A percentile compares a stretch with the other conserved stretches of the same genome.
phyloP scores from a whole-genome alignment of 2,329 filamentous ascomycete genomes.

The Sphaerulina vaccinii region DNA sequence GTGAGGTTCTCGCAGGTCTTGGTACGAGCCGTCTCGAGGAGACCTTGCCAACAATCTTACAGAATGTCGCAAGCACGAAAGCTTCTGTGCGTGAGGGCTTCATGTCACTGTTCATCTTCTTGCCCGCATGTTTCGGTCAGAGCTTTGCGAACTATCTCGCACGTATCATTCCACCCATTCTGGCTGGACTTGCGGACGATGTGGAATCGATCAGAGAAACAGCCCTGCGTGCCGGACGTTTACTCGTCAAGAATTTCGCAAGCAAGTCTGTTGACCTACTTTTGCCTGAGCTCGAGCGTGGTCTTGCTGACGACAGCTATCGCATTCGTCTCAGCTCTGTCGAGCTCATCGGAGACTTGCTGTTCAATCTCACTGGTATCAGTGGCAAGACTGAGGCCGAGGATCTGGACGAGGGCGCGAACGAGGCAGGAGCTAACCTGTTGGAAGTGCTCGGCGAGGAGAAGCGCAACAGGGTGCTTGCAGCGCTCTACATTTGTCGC shows the following conservation, averaged over 20 bases:
- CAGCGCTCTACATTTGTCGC: slow-evolving; percentile 95
- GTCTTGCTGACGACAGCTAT: slow-evolving; percentile 95
- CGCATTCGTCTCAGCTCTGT: slow-evolving; percentile 98
- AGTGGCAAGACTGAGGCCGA: slow-evolving; percentile 74
- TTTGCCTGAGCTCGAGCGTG: slow-evolving; percentile 90
- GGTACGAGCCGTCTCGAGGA: slow-evolving; percentile 92
- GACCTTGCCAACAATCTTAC: slow-evolving; percentile 90
- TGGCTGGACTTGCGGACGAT: slow-evolving; percentile 91
- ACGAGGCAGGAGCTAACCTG: slow-evolving; percentile 88
- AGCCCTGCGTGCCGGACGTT: slow-evolving; percentile 85
- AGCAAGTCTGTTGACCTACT: slow-evolving; percentile 91
- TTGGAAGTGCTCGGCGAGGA: slow-evolving; percentile 93
- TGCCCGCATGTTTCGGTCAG: slow-evolving; percentile 98
- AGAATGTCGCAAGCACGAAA: slow-evolving; percentile 92
- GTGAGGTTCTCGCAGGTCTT: slow-evolving; percentile 91
- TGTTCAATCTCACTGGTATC: slow-evolving; percentile 97
- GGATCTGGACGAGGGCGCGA: slow-evolving; percentile 75
- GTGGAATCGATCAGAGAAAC: slow-evolving; percentile 95
- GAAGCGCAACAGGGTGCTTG: slow-evolving; percentile 93
- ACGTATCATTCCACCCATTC: slow-evolving; percentile 91
- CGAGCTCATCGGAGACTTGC: slow-evolving; percentile 89
- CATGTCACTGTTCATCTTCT: slow-evolving; percentile 99
- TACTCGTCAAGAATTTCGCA: slow-evolving; percentile 98
- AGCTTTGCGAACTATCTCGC: slow-evolving; percentile 95
- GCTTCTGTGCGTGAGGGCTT: slow-evolving; percentile 92